Evolutionary conservation across 202 grass and related monocot genomes (phyloP).

Genomic region (Hordeum pubiflorum): DNA sequence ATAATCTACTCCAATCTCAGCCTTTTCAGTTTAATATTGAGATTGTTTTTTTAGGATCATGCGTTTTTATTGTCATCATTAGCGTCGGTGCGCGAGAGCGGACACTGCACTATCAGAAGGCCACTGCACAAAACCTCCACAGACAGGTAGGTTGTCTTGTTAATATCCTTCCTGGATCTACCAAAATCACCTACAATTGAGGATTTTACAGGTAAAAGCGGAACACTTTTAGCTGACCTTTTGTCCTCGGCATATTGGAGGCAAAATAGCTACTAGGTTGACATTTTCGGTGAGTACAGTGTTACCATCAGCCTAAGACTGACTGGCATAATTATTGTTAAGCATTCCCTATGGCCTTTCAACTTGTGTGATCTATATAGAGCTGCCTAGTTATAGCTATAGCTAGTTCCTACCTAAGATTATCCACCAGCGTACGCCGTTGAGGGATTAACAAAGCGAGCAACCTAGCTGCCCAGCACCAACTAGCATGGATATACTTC

Average conservation of each 20-base stretch:
- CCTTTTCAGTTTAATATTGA: constrained; percentile 16
- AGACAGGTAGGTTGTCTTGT: neutral
- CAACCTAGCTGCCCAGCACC: constrained; percentile 36
- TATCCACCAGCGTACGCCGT: constrained; percentile 5
- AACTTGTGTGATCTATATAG: constrained; percentile 26
- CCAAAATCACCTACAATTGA: neutral
- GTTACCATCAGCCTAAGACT: constrained; percentile 1
- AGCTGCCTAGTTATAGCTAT: constrained; percentile 25
- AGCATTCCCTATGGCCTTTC: neutral
- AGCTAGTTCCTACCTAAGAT: constrained; percentile 35
- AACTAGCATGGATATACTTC: constrained; percentile 42
- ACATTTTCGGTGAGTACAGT: constrained; percentile 15
- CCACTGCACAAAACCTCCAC: neutral
- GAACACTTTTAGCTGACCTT: neutral
- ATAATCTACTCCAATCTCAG: constrained; percentile 27
- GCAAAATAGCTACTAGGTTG: constrained; percentile 1
- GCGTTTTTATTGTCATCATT: constrained; percentile 9
- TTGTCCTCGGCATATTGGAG: neutral
- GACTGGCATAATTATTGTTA: neutral
- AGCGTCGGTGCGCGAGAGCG: neutral
- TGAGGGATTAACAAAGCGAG: constrained; percentile 39
- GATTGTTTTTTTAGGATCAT: neutral
- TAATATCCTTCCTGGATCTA: neutral
- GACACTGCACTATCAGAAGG: neutral
- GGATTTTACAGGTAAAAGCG: neutral